Base-by-base conservation (phyloP, 2,329 filamentous ascomycete species). In the Chaetomium sp. region DNA sequence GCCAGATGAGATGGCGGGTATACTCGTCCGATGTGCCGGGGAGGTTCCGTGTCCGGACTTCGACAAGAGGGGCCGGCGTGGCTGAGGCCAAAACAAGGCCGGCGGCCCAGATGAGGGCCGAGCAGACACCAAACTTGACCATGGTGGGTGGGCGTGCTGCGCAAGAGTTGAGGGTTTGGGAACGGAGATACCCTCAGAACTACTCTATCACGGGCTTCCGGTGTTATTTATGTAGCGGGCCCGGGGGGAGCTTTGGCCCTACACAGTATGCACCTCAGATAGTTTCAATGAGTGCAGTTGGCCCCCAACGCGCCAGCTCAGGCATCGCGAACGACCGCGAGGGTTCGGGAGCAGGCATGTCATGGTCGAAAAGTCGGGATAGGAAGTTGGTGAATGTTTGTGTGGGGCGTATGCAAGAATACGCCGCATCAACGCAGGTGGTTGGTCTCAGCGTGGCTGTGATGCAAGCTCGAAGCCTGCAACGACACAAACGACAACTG, bases 21-120 rank as follows among this genome's bases (percentile, higher is more conserved):
- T 72, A 57, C 31, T 59, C 57, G 6, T 69, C 64, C 16, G 72
- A 62, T 1, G 65, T 60, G 59, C 68, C 50, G 63, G 65, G 35
- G 35, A 60, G 10, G 66, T 72, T 71, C 45, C 72, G 73, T 50
- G 71, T 68, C 31, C 69, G 64, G n/a, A 75, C 56, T 2, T 56
- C 65, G 4, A 65, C 23, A 10, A 61, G 21, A 2, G 69, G 58
- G 16, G 38, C 27, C 10, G 38, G 64, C 59, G 21, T 59, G 31
- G 59, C 33, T 1, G 62, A 35, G 4, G 58, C 66, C 23, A 53
- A 13, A 27, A 31, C 61, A 25, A 65, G 51, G 49, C 65, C 31
- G 3, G 58, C 49, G 16, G 62, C 64, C 67, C 56, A 65, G 5
- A 21, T 45, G 42, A 65, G 56, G 38, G 57, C 59, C 25, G 42